A percentile compares a stretch with the other conserved stretches of the same genome.
phyloP scores from a whole-genome alignment of 805 yeast species.

The Ogataea salicorniae region DNA sequence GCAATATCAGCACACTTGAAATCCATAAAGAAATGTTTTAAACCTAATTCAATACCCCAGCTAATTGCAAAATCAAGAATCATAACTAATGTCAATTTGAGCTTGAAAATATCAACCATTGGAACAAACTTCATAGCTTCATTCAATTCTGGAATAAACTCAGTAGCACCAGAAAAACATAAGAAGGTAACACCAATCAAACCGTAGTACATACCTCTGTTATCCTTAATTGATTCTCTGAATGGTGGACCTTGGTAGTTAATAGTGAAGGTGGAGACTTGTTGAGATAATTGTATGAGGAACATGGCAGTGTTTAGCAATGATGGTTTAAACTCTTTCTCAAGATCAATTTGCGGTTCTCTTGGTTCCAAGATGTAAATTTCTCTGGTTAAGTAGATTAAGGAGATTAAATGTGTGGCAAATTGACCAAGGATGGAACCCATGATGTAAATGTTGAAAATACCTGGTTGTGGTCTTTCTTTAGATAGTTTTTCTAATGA shows the following conservation, averaged over 20 bases:
- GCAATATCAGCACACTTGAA: slow-evolving; percentile 92
- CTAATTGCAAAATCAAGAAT: slow-evolving; percentile 70
- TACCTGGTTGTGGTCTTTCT: slow-evolving; percentile 96
- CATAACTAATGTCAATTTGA: slow-evolving; percentile 69
- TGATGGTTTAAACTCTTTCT: slow-evolving; percentile 83
- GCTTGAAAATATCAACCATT: slow-evolving; percentile 69
- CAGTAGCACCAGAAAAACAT: slow-evolving; percentile 89
- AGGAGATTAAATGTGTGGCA: slow-evolving; percentile 81
- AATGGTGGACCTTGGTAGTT: slow-evolving; percentile 97
- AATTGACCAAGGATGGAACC: slow-evolving; percentile 96
- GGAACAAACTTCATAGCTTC: slow-evolving; percentile 89
- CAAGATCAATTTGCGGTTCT: slow-evolving; percentile 84
- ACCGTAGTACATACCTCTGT: slow-evolving; percentile 97
- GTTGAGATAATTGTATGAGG: slow-evolving; percentile 89
- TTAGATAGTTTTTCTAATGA: slow-evolving; percentile 84
- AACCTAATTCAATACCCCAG: slow-evolving; percentile 71
- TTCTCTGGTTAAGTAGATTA: slow-evolving; percentile 77
- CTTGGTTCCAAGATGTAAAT: slow-evolving; percentile 89
- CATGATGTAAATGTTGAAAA: slow-evolving; percentile 92
- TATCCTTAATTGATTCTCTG: slow-evolving; percentile 83
- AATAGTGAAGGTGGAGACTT: slow-evolving; percentile 95
- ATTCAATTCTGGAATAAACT: slow-evolving; percentile 89
- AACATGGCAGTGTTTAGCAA: slow-evolving; percentile 94
- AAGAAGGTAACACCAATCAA: slow-evolving; percentile 83
- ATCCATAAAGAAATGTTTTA: slow-evolving; percentile 85